Evolutionary conservation across 306 rosid species (phyloP).

Genomic region (Urtica urens): DNA sequence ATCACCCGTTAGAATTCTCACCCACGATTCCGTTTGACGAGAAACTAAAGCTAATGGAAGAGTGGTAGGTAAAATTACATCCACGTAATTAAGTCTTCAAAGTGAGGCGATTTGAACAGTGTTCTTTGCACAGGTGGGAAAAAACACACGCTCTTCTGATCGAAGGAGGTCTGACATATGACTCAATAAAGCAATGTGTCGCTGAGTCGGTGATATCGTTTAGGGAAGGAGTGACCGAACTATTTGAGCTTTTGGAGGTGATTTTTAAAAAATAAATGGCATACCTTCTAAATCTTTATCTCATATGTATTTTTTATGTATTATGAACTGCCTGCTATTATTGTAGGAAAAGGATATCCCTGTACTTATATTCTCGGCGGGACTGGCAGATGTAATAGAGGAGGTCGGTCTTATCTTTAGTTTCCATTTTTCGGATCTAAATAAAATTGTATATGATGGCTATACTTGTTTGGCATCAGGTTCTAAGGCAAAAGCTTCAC

Average conservation of each 20-base stretch:
- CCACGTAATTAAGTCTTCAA: neutral
- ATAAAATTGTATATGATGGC: neutral
- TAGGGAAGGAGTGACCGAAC: constrained; percentile 80
- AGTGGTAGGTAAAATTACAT: constrained; percentile 37
- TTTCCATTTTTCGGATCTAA: constrained; percentile 8
- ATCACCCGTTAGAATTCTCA: constrained; percentile 82
- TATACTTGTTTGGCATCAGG: constrained; percentile 34
- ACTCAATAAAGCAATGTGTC: constrained; percentile 64
- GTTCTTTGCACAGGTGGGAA: constrained; percentile 66
- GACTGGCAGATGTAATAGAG: constrained; percentile 90
- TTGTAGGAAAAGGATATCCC: constrained; percentile 78
- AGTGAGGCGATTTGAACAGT: constrained; percentile 1
- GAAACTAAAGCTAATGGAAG: constrained; percentile 90
- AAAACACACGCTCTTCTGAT: constrained; percentile 67
- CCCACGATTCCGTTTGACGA: constrained; percentile 57
- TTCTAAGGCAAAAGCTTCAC: constrained; percentile 73
- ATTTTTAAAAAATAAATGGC: neutral
- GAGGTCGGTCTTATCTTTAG: constrained; percentile 46
- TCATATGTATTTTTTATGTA: neutral
- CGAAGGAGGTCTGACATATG: constrained; percentile 79
- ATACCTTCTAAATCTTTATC: neutral
- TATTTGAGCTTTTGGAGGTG: constrained; percentile 78
- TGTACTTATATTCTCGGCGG: constrained; percentile 84
- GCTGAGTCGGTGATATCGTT: constrained; percentile 66
- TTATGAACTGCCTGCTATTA: neutral